Evolutionary conservation across 179 eudicot species (phyloP), one percentile per base, ranked within the genome.

Genomic region (Kewa caespitosa): DNA sequence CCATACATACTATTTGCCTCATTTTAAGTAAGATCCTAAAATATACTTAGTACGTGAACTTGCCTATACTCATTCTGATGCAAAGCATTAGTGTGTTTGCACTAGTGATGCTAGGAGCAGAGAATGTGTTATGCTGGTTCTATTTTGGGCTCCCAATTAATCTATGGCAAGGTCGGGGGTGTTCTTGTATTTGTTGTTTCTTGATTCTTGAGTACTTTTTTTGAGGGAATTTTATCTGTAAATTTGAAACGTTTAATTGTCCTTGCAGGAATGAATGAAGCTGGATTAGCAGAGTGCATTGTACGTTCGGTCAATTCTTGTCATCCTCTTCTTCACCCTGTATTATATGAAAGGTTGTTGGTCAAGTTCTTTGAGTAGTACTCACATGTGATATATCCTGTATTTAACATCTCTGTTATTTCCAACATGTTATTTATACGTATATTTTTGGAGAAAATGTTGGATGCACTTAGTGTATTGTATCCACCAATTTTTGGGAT

Each of bases 231-330:
- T 3, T 72, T 65, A 60, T 10, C 2, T 76, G 43, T 34, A 39
- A 17, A 9, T n/a, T n/a, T n/a, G n/a, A 23, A 46, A 34, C 22
- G 11, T 55, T 75, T 11, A 22, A 36, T 27, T 65, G 31, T 78
- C 80, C 30, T 34, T 69, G 34, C 81, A 94, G 98, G 98, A 74
- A 80, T 94, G 91, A 95, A 95, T 77, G 89, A 95, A 81, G 99
- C 99, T 55, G 99, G 99, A 74, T 88, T 95, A 70, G 97, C 99
- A 18, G 99, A 93, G 81, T 95, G 97, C 85, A 91, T 95, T 76
- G 95, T 93, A 70, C 92, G 99, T 67, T 89, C 99, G 38, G 87
- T 93, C 61, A 89, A 88, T 84, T 85, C 97, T 46, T 95, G 98
- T 67, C 90, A 95, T 85, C 89, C 93, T 76, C 87, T 87, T 84